These are phyloP conservation scores for Musa beccarii DNA, from an alignment of 176 grass and related monocot genomes.

Conservation along the genomic window DNA sequence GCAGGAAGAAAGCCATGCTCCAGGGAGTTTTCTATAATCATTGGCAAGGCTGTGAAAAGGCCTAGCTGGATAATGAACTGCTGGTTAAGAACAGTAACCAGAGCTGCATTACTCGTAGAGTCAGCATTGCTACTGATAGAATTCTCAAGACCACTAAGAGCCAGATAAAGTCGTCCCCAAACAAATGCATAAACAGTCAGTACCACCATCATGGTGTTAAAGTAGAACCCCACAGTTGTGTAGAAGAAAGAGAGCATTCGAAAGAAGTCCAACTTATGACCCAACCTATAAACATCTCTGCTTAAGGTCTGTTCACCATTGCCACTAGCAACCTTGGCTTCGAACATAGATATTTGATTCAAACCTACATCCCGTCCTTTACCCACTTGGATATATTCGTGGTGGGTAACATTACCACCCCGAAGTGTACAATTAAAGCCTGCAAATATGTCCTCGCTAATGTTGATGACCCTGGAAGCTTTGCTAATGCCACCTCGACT, in stretches of 20 bases:
- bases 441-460: conserved; percentile 96
- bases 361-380: conserved; percentile 95
- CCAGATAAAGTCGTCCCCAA: conserved; percentile 90
- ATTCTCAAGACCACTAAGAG: conserved; percentile 81
- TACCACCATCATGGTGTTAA: conserved; percentile 96
- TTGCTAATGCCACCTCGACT: conserved; percentile 89
- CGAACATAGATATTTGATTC: conserved; percentile 99
- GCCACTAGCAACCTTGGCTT: conserved; percentile 95
- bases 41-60: conserved; percentile 84
- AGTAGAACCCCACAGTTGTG: conserved; percentile 96
- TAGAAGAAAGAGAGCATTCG: conserved; percentile 90
- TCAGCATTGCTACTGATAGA: conserved; percentile 68
- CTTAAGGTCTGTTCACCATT: conserved; percentile 96
- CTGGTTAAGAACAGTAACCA: conserved; percentile 73
- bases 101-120: conserved; percentile 69
- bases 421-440: conserved; percentile 98
- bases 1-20: conserved; percentile 82
- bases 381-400: conserved; percentile 96
- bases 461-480: conserved; percentile 94
- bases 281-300: conserved; percentile 88
- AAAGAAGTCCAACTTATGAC: conserved; percentile 94
- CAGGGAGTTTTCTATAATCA: conserved; percentile 88
- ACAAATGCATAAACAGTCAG: conserved; percentile 90
- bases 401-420: conserved; percentile 87
- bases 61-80: conserved; percentile 94